A percentile compares a stretch with the other conserved stretches of the same genome.
Evolutionary conservation across 441 rosid genomes (phyloP).

Genomic region (Mallotus repandus): DNA sequence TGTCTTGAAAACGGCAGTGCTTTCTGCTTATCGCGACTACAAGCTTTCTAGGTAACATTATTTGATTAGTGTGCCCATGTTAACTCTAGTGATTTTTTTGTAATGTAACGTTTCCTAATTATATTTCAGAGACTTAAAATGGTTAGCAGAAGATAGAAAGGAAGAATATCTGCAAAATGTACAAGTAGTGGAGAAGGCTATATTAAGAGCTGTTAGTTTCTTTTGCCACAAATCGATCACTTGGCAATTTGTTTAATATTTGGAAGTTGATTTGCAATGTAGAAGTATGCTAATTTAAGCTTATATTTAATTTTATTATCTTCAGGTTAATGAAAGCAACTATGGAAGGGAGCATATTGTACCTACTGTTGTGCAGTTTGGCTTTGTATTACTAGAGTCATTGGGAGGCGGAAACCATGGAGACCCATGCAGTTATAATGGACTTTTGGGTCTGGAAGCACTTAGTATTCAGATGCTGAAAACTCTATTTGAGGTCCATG

Average conservation of each 20-base stretch:
- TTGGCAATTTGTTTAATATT: constrained; percentile 12
- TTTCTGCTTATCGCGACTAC: constrained; percentile 57
- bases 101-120: neutral
- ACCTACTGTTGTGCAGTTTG: constrained; percentile 68
- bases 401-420: constrained; percentile 40
- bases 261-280: neutral
- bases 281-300: constrained; percentile 1
- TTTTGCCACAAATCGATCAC: constrained; percentile 12
- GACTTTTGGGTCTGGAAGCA: constrained; percentile 59
- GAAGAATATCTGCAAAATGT: constrained; percentile 50
- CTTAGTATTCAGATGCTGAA: constrained; percentile 68
- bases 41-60: constrained; percentile 53
- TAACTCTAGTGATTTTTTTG: too few relatives aligned
- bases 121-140: constrained; percentile 59
- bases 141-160: constrained; percentile 61
- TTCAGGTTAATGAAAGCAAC: constrained; percentile 70
- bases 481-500: constrained; percentile 73
- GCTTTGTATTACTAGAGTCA: constrained; percentile 67
- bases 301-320: constrained; percentile 9
- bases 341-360: constrained; percentile 77
- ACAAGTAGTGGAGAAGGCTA: constrained; percentile 56
- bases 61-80: neutral
- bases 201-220: constrained; percentile 65
- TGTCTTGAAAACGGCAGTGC: constrained; percentile 51
- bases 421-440: constrained; percentile 37